A percentile compares a stretch with the other conserved stretches of the same genome.
Conservation (phyloP, 208 protist genomes). For the Trypanosoma boissoni region DNA sequence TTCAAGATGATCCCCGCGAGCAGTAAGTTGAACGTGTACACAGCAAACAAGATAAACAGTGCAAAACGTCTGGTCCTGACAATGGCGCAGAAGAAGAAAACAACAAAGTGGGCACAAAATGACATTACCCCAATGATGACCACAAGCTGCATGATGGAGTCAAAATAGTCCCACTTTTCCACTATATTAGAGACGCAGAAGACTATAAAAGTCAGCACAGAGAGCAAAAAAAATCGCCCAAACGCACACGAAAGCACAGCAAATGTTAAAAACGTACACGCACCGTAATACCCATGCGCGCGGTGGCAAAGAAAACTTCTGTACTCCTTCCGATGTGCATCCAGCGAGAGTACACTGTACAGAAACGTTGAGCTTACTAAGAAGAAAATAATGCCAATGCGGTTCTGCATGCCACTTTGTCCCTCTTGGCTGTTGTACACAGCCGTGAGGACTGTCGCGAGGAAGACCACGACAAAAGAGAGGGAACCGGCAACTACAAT, state of each 20-base stretch:
- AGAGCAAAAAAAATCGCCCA: constrained; percentile 37
- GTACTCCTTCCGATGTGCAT: constrained; percentile 47
- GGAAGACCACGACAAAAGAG: constrained; percentile 25
- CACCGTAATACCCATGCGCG: constrained; percentile 51
- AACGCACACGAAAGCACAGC: constrained; percentile 33
- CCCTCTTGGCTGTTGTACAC: constrained; percentile 52
- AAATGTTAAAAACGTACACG: constrained; percentile 40
- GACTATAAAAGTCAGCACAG: constrained; percentile 35
- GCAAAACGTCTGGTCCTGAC: constrained; percentile 19
- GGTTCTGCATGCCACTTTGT: constrained; percentile 61
- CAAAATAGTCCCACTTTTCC: constrained; percentile 48
- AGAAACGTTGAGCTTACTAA: constrained; percentile 56
- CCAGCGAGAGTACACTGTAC: constrained; percentile 43
- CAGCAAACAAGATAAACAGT: constrained; percentile 33
- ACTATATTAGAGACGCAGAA: constrained; percentile 44
- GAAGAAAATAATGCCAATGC: constrained; percentile 68
- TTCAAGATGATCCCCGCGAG: constrained; percentile 64
- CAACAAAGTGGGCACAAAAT: constrained; percentile 42
- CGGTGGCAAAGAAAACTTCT: constrained; percentile 45
- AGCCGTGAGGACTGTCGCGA: constrained; percentile 37
- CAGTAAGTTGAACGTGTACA: constrained; percentile 58
- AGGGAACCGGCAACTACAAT: constrained; percentile 10
- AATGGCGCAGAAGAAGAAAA: constrained; percentile 35
- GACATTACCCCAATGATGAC: constrained; percentile 51
- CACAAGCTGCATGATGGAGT: constrained; percentile 43